phyloP scores from a whole-genome alignment of 805 yeast species.

The Metschnikowia arizonensis region DNA sequence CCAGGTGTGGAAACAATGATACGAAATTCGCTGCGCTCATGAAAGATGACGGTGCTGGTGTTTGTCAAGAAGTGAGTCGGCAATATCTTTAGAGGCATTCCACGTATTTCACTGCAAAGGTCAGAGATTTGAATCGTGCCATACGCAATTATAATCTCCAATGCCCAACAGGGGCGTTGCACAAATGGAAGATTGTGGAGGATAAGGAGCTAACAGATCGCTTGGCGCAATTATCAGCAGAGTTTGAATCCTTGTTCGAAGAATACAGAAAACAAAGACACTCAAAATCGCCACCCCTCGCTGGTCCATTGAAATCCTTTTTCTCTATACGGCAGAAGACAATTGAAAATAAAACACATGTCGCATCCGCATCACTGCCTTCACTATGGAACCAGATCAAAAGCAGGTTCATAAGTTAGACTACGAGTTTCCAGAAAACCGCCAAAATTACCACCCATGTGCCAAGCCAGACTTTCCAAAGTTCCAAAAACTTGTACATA shows the following conservation, averaged over 20 bases:
- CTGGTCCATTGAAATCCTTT: not conserved
- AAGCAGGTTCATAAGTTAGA: slow-evolving; percentile 4
- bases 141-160: slow-evolving; percentile 38
- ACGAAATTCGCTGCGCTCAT: not conserved
- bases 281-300: not conserved
- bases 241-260: not conserved
- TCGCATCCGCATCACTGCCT: not conserved
- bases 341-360: not conserved
- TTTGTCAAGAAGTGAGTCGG: not conserved
- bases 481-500: slow-evolving; percentile 6
- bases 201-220: slow-evolving; percentile 24
- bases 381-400: slow-evolving; percentile 15
- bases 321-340: not conserved
- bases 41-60: not conserved
- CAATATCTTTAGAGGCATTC: slow-evolving; percentile 1
- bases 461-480: slow-evolving; percentile 15
- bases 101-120: slow-evolving; percentile 12
- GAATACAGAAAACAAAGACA: not conserved
- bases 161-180: slow-evolving; percentile 35
- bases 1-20: not conserved
- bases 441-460: not conserved
- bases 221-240: not conserved
- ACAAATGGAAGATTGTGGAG: slow-evolving; percentile 33
- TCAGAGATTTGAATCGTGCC: slow-evolving; percentile 13
- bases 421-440: not conserved